Percentiles rank a stretch among this genome's conserved stretches.
Conservation (phyloP, 768 basidiomycete genomes). For the Crassisporium funariophilum region DNA sequence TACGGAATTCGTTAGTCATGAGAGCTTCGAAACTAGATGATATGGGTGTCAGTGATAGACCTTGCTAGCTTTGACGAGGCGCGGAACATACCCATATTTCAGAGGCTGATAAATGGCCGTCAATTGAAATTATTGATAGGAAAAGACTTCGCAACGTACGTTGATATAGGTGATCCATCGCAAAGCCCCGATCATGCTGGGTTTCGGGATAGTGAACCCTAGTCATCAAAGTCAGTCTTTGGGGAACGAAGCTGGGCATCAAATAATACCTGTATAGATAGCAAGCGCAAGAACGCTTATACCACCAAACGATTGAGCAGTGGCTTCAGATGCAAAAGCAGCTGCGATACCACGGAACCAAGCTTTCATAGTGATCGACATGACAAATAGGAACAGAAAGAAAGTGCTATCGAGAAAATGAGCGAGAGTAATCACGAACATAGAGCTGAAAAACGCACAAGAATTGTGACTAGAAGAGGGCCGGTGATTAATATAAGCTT, state of each 20-base stretch:
- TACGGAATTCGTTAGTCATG: constrained; percentile 82
- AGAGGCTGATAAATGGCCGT: too few species aligned
- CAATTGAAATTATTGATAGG: not conserved
- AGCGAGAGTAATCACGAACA: constrained; percentile 8
- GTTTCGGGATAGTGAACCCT: constrained; percentile 50
- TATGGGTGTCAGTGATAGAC: too few species aligned
- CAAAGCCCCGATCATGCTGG: constrained; percentile 68
- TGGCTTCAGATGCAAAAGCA: constrained; percentile 57
- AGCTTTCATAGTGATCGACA: constrained; percentile 69
- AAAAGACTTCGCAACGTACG: constrained; percentile 38
- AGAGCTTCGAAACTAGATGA: constrained; percentile 60
- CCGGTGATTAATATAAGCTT: too few species aligned
- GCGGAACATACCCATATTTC: too few species aligned
- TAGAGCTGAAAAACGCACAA: constrained; percentile 47
- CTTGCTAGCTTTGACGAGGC: too few species aligned
- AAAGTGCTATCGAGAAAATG: constrained; percentile 55
- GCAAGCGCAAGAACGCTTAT: constrained; percentile 33
- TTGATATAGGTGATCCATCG: constrained; percentile 69
- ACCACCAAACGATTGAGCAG: constrained; percentile 64
- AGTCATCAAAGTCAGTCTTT: constrained; percentile 29
- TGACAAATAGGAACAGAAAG: constrained; percentile 56
- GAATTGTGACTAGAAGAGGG: constrained; percentile 42
- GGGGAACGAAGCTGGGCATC: constrained; percentile 40
- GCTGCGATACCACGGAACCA: constrained; percentile 77
- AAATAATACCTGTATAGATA: constrained; percentile 32